These are phyloP conservation scores for Hypoxylon sp. DNA, from an alignment of 2,329 filamentous ascomycete species.

Conservation along the genomic window DNA sequence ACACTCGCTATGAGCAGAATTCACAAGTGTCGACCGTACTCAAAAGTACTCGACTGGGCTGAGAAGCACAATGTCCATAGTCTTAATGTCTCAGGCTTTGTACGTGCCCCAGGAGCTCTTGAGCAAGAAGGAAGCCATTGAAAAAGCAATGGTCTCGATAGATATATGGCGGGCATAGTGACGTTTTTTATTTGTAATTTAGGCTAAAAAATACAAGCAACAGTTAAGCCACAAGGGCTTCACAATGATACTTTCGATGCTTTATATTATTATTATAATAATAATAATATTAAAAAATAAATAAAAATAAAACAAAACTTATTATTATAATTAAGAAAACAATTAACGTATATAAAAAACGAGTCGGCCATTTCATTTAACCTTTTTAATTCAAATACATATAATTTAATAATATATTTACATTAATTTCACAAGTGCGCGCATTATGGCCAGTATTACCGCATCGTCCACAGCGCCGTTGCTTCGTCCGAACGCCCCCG, in stretches of 20 bases:
- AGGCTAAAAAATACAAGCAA: too few relatives aligned
- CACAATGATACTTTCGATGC: too few relatives aligned
- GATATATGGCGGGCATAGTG: not conserved
- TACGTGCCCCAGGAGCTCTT: not conserved
- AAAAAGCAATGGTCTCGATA: not conserved
- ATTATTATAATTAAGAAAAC: not conserved
- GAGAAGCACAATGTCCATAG: not conserved
- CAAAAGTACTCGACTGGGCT: conserved; percentile 2
- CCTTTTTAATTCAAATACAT: too few relatives aligned
- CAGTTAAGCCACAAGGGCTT: too few relatives aligned
- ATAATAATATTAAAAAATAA: too few relatives aligned
- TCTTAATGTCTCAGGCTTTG: not conserved
- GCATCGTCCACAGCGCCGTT: not conserved
- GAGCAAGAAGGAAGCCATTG: not conserved
- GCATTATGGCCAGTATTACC: not conserved
- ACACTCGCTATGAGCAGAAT: conserved; percentile 1
- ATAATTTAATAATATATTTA: too few relatives aligned
- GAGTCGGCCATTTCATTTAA: not conserved
- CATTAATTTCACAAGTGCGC: too few relatives aligned
- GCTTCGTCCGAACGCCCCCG: not conserved
- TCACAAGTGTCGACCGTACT: conserved; percentile 3
- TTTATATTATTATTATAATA: too few relatives aligned
- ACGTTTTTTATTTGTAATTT: conserved; percentile 3
- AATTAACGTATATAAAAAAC: too few relatives aligned
- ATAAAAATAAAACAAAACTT: too few relatives aligned